A percentile compares a stretch with the other conserved stretches of the same genome.
phyloP scores from a whole-genome alignment of 2,329 filamentous ascomycete genomes.

The Fusarium heterosporum region DNA sequence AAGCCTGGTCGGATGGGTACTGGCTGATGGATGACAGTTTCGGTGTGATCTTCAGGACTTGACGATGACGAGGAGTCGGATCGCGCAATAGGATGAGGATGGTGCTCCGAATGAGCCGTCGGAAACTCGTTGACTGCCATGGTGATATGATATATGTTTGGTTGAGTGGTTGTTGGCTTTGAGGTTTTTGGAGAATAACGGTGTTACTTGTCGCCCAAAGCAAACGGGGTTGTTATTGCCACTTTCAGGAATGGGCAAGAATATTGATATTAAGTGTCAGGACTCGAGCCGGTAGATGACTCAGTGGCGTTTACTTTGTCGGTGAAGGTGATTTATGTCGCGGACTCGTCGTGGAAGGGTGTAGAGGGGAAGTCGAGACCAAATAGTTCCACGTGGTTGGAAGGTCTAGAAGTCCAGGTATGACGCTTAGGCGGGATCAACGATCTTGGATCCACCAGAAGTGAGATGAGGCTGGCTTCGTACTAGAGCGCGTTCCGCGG shows the following conservation, averaged over 20 bases:
- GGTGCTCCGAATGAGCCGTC: constrained; percentile 44
- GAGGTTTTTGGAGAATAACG: neutral
- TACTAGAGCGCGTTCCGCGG: constrained; percentile 34
- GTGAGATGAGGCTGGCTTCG: constrained; percentile 32
- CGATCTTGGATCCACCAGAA: constrained; percentile 39
- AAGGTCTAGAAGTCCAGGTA: constrained; percentile 35
- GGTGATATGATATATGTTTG: neutral
- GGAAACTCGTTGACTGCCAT: constrained; percentile 46
- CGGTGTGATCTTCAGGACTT: constrained; percentile 52
- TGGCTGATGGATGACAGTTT: constrained; percentile 61
- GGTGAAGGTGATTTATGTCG: constrained; percentile 24
- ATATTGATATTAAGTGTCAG: constrained; percentile 1
- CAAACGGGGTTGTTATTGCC: constrained; percentile 11
- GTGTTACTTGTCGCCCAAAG: constrained; percentile 30
- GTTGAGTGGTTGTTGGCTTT: neutral
- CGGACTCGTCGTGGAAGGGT: constrained; percentile 15
- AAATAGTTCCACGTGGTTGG: constrained; percentile 44
- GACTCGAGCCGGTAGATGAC: neutral
- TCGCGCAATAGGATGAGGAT: constrained; percentile 52
- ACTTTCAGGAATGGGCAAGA: constrained; percentile 13
- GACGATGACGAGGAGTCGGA: constrained; percentile 53
- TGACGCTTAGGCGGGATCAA: constrained; percentile 31
- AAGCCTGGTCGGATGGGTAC: constrained; percentile 73
- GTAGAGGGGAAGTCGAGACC: constrained; percentile 32
- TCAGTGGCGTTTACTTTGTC: constrained; percentile 15